These are phyloP conservation scores for Pistacia vera DNA, from an alignment of 345 rosid species.

Conservation along the genomic window DNA sequence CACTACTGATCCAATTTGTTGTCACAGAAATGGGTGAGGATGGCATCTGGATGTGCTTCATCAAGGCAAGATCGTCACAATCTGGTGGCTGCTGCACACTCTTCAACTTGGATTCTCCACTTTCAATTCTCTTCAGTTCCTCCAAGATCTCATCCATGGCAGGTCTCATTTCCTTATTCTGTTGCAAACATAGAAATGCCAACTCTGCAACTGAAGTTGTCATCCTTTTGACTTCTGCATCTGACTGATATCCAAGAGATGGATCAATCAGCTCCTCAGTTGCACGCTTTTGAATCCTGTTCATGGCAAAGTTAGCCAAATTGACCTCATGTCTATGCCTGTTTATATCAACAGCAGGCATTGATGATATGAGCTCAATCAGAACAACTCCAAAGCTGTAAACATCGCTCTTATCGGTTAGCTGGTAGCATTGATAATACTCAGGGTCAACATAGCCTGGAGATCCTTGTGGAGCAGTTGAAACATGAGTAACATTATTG, in stretches of 20 bases:
- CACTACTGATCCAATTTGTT: slow-evolving; percentile 47
- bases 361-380: slow-evolving; percentile 58
- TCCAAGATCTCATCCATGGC: slow-evolving; percentile 53
- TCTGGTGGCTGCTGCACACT: slow-evolving; percentile 31
- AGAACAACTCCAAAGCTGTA: slow-evolving; percentile 82
- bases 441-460: slow-evolving; percentile 76
- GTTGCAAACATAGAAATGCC: slow-evolving; percentile 66
- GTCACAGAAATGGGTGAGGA: slow-evolving; percentile 65
- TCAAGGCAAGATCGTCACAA: slow-evolving; percentile 34
- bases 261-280: slow-evolving; percentile 56
- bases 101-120: slow-evolving; percentile 25
- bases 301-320: slow-evolving; percentile 61
- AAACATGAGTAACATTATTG: slow-evolving; percentile 57
- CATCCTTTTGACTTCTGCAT: slow-evolving; percentile 43
- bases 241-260: slow-evolving; percentile 43
- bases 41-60: slow-evolving; percentile 33
- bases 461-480: slow-evolving; percentile 77
- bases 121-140: slow-evolving; percentile 42
- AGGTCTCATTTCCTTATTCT: slow-evolving; percentile 54
- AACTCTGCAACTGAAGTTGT: slow-evolving; percentile 54
- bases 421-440: slow-evolving; percentile 60
- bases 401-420: slow-evolving; percentile 71
- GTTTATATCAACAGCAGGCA: slow-evolving; percentile 67
- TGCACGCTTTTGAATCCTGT: slow-evolving; percentile 46
- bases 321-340: slow-evolving; percentile 59